Base-by-base conservation (phyloP, 75 land plant species). In the Adiantum capillusveneris region DNA sequence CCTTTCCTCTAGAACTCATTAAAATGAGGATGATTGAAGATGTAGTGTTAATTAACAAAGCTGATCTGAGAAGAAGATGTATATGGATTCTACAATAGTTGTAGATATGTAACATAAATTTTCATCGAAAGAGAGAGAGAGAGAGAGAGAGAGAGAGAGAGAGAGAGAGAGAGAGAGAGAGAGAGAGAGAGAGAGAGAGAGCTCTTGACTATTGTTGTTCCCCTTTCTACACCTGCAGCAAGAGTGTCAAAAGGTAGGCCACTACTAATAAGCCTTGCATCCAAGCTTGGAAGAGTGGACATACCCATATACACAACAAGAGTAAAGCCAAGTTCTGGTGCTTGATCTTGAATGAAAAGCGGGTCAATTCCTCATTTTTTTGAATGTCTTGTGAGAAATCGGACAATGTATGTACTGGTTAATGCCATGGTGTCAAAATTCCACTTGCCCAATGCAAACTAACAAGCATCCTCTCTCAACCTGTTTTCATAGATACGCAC, bases 271-370 rank as follows among this genome's bases (percentile, higher is more conserved):
- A 95, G 53, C 67, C 80, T 95, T 1, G 58, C 52, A 46, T 84
- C 75, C 48, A 90, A 85, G 36, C 76, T 71, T 29, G 96, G 86
- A 29, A 95, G 75, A 21, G 99, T 95, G 20, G 88, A 78, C 56
- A 95, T 65, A 22, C 99, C 99, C 99, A 95, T 95, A 64, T 95
- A 95, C 42, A 95, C 73, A 41, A 95, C 96, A 13, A 95, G 65
- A 13, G 99, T 95, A 34, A 97, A 81, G 45, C 90, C 99, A 36
- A 88, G 86, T 55, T 95, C 97, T 14, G 97, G 97, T 24, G 88
- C 89, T 64, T 90, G 83, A 22, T 84, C 90, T 42, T 83, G 88
- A 3, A 95, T 84, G 68, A 75, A 82, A 1, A 86, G 59, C 41
- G 99, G 99, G 70, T 95, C 99, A 0, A 74, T 78, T 25, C 99